phyloP scores from a whole-genome alignment of 257 asterid genomes.

The Thymus mandschuricus region DNA sequence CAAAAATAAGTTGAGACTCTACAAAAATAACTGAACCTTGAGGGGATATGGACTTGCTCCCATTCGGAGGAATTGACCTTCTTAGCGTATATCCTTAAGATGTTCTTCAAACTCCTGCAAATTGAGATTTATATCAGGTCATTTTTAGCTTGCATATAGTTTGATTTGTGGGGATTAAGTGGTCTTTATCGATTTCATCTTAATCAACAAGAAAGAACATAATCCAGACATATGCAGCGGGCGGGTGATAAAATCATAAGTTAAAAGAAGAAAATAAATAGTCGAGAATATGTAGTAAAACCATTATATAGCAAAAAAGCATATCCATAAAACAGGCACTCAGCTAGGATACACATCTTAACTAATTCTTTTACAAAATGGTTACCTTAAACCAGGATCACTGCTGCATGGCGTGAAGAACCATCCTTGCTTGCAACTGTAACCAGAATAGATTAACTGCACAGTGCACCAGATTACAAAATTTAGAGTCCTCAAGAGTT shows the following conservation, averaged over 20 bases:
- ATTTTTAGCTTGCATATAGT: slow-evolving; percentile 13
- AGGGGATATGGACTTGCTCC: slow-evolving; percentile 86
- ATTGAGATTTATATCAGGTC: slow-evolving; percentile 3
- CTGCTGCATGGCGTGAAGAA: slow-evolving; percentile 92
- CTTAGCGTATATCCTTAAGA: slow-evolving; percentile 81
- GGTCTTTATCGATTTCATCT: slow-evolving; percentile 3
- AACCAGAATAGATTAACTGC: slow-evolving; percentile 93
- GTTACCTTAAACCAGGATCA: slow-evolving; percentile 85
- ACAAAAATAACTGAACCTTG: slow-evolving; percentile 58
- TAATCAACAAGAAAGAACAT: background rate
- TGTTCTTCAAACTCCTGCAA: slow-evolving; percentile 93
- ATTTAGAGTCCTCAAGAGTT: slow-evolving; percentile 21
- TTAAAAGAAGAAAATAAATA: background rate
- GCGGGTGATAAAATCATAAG: background rate
- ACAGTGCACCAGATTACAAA: slow-evolving; percentile 50
- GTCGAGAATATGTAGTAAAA: background rate
- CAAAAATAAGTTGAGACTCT: slow-evolving; percentile 13
- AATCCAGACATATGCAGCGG: background rate
- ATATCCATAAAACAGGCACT: background rate
- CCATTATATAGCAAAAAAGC: background rate
- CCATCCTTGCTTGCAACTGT: slow-evolving; percentile 97
- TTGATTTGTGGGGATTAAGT: slow-evolving; percentile 11
- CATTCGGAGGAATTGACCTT: slow-evolving; percentile 81
- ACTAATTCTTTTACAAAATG: slow-evolving; percentile 12
- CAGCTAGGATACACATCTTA: background rate